Evolutionary conservation across 1,284 basidiomycete species (phyloP), one percentile per base, ranked within the genome.

Genomic region (Papiliotrema flavescens): DNA sequence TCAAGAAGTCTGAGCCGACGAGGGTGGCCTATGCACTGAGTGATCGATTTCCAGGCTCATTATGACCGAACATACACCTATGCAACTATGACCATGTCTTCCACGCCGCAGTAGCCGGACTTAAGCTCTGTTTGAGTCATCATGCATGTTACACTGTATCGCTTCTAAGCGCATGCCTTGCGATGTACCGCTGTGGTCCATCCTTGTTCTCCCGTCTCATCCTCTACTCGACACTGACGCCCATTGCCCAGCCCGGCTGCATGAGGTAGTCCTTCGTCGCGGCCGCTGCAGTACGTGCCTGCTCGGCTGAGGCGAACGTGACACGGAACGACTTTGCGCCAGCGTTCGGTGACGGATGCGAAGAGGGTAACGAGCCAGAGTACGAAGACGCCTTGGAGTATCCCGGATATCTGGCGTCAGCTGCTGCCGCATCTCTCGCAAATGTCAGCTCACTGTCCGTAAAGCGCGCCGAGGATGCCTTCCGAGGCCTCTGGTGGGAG

Each of bases 171-270:
- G 28, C n/a, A n/a, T 49, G 50, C 41, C 37, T 22, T n/a, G 14
- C 8, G 45, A 19, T 23, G 11, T 17, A 41, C 14, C 20, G 34
- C 32, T 36, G 36, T 54, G 49, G 54, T 59, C 49, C 41, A 35
- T 48, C 20, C 26, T 49, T 2, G 48, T 13, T 14, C 35, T 34
- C 23, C 19, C 14, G 20, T 28, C 15, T 39, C 11, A 35, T 23
- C 11, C 23, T n/a, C 40, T 44, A 59, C 45, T 52, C 55, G n/a
- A 70, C 34, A 39, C 60, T 60, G n/a, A 73, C 65, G 28, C 58
- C 61, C 72, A 74, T 74, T 47, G 63, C 62, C 72, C 72, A 74
- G 41, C 70, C 70, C 6, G 70, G 69, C 59, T 70, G 66, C 72
- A 74, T 74, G 49, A 70, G 39, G 51, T 63, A 74, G 5, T 67